These are phyloP conservation scores for Macadamia tetraphylla DNA, from an alignment of 164 flowering plant species.

Conservation along the genomic window DNA sequence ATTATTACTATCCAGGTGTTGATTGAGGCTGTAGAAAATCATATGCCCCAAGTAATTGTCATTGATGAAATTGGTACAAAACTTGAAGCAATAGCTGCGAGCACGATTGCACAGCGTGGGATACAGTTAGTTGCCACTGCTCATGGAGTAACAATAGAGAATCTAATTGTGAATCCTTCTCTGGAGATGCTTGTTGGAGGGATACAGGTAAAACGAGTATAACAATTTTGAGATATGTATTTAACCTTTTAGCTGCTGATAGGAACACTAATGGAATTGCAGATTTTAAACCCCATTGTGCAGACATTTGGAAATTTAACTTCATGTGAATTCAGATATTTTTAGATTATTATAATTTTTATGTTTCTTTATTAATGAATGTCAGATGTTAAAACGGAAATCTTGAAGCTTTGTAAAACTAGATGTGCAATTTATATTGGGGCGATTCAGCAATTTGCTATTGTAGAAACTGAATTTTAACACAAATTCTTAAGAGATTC, in stretches of 20 bases:
- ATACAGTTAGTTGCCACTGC: conserved; percentile 97
- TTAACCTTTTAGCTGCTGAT: neutral
- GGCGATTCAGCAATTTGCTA: too few species aligned
- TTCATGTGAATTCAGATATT: neutral
- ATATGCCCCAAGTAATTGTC: conserved; percentile 96
- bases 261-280: neutral
- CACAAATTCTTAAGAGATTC: too few species aligned
- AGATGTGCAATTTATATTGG: too few species aligned
- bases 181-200: conserved; percentile 97
- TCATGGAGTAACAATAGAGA: conserved; percentile 93
- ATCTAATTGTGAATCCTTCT: conserved; percentile 82
- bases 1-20: conserved; percentile 40
- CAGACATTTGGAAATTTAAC: too few species aligned
- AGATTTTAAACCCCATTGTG: neutral
- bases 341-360: neutral
- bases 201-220: conserved; percentile 49
- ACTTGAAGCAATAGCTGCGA: conserved; percentile 96
- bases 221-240: neutral
- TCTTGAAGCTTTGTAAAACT: too few species aligned
- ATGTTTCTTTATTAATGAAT: too few species aligned
- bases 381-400: too few species aligned
- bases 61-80: conserved; percentile 98
- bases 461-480: too few species aligned
- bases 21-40: conserved; percentile 97
- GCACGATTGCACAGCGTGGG: conserved; percentile 96